phyloP scores from a whole-genome alignment of 345 rosid species.

The Dovyalis caffra region DNA sequence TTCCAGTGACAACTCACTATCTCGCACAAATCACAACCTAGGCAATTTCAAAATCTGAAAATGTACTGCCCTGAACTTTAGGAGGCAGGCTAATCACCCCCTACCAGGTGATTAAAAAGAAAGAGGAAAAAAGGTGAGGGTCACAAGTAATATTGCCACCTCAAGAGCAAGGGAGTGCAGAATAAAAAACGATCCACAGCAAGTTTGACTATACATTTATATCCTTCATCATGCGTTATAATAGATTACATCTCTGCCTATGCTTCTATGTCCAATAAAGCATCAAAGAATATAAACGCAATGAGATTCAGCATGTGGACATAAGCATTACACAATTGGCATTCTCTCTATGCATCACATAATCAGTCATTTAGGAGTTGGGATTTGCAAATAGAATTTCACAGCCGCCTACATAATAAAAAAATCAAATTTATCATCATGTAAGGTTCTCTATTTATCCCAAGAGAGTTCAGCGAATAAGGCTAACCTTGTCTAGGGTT shows the following conservation, averaged over 20 bases:
- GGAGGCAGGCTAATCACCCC: background rate
- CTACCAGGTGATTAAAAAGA: background rate
- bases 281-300: background rate
- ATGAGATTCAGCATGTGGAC: background rate
- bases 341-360: background rate
- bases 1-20: background rate
- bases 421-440: background rate
- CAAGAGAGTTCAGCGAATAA: background rate
- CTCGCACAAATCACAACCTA: background rate
- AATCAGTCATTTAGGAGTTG: background rate
- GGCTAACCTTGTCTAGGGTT: conserved; percentile 90
- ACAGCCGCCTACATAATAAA: background rate
- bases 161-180: background rate
- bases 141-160: background rate
- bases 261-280: background rate
- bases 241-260: background rate
- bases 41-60: background rate
- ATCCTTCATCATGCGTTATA: background rate
- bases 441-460: background rate
- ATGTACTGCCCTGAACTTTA: background rate
- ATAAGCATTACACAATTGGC: background rate
- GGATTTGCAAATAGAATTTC: background rate
- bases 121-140: background rate
- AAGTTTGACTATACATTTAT: background rate
- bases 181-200: background rate